Evolutionary conservation across 306 rosid genomes (phyloP).

Genomic region (Cicer yamashitae): DNA sequence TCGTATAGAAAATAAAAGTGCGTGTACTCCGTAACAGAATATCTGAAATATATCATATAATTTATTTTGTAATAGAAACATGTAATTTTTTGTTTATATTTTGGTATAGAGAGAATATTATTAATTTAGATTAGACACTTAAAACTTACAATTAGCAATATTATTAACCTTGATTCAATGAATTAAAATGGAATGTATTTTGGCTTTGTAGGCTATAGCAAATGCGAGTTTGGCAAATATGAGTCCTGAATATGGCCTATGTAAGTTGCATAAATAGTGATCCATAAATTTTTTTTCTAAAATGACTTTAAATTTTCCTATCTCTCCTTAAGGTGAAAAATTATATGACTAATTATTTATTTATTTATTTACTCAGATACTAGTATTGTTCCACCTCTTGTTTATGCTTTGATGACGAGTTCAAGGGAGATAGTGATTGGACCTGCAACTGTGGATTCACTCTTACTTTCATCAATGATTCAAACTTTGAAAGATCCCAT

Average conservation of each 20-base stretch:
- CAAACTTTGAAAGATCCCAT: conserved; percentile 56
- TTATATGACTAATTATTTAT: neutral
- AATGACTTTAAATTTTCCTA: neutral
- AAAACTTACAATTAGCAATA: too few species aligned
- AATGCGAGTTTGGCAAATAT: conserved; percentile 52
- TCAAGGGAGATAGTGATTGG: conserved; percentile 78
- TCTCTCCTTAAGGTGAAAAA: neutral
- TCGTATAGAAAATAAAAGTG: too few species aligned
- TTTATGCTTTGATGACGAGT: conserved; percentile 68
- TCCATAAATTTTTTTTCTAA: neutral
- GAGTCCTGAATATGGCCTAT: conserved; percentile 53
- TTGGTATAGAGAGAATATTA: too few species aligned
- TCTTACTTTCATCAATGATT: conserved; percentile 75
- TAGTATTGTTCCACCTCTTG: conserved; percentile 75
- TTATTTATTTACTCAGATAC: conserved; percentile 56
- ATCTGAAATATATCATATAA: too few species aligned
- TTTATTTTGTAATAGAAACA: too few species aligned
- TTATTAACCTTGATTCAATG: too few species aligned
- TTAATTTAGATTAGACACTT: too few species aligned
- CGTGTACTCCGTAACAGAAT: too few species aligned
- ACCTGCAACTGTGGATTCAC: conserved; percentile 73
- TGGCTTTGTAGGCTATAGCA: conserved; percentile 47
- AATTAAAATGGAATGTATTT: conserved; percentile 10
- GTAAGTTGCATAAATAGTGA: conserved; percentile 42
- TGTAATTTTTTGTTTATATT: too few species aligned